Evolutionary conservation across 2,329 filamentous ascomycete species (phyloP).

Genomic region (Pseudopyrenochaeta lycopersici): DNA sequence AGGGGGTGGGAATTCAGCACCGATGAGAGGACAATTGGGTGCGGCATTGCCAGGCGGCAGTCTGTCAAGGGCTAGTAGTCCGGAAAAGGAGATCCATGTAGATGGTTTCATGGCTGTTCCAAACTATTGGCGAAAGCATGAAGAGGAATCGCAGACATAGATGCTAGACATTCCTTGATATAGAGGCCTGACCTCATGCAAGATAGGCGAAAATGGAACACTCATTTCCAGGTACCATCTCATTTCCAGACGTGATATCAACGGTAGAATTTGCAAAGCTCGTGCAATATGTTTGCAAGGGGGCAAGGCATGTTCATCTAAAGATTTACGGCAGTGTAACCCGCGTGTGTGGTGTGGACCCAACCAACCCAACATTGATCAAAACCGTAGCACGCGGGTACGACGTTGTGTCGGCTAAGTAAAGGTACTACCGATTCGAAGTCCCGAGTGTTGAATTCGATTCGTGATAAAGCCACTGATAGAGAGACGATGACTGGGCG

Average conservation of each 20-base stretch:
- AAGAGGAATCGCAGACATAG: background rate
- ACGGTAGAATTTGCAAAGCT: background rate
- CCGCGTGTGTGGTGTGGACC: background rate
- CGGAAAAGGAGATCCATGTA: constrained; percentile 1
- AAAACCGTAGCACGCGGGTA: background rate
- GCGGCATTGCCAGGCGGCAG: constrained; percentile 17
- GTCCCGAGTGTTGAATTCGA: background rate
- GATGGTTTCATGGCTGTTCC: constrained; percentile 10
- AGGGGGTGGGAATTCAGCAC: constrained; percentile 34
- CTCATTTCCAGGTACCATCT: constrained; percentile 5
- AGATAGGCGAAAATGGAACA: background rate
- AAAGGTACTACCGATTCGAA: background rate
- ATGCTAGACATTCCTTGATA: constrained; percentile 8
- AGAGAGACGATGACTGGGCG: background rate
- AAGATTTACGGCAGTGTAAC: background rate
- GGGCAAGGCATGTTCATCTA: background rate
- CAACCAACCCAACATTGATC: background rate
- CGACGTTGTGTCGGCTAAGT: background rate
- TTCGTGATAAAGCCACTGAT: background rate
- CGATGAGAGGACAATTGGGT: constrained; percentile 34
- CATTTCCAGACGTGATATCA: constrained; percentile 6
- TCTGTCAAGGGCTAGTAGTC: constrained; percentile 11
- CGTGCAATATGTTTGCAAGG: background rate
- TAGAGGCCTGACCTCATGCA: constrained; percentile 7
- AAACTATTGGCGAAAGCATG: constrained; percentile 1